A percentile compares a stretch with the other conserved stretches of the same genome.
Conservation (phyloP, 148 eudicot genomes). For the Camellia sinensis region DNA sequence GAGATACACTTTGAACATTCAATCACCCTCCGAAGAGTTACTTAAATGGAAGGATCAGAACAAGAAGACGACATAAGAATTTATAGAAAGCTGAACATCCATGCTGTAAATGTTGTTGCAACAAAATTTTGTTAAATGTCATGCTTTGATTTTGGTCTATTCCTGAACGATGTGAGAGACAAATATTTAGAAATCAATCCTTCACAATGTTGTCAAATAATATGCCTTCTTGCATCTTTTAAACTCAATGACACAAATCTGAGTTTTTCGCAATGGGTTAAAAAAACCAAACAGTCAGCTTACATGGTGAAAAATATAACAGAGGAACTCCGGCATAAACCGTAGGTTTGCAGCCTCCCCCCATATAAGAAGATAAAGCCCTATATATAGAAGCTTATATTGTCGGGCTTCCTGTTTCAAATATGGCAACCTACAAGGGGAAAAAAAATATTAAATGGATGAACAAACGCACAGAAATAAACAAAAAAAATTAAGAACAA, state of each 20-base stretch:
- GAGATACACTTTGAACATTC: neutral
- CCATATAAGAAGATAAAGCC: slow-evolving; percentile 95
- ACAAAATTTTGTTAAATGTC: neutral
- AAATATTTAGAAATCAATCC: no score
- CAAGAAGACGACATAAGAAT: neutral
- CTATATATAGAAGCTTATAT: slow-evolving; percentile 76
- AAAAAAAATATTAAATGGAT: neutral
- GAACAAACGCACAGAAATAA: no score
- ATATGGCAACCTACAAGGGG: slow-evolving; percentile 70
- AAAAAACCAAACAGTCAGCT: slow-evolving; percentile 29
- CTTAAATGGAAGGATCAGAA: neutral
- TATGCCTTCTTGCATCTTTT: neutral
- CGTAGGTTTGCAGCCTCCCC: slow-evolving; percentile 97
- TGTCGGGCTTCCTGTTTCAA: slow-evolving; percentile 93
- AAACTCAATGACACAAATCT: neutral
- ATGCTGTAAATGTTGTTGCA: neutral
- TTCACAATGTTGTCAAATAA: neutral
- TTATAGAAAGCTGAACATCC: neutral
- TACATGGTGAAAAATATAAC: slow-evolving; percentile 98
- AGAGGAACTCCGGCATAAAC: slow-evolving; percentile 95
- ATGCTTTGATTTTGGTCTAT: neutral
- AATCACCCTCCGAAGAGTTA: neutral
- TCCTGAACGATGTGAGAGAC: no score
- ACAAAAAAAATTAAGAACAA: no score
- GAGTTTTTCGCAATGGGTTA: neutral